Evolutionary conservation across 495 filamentous ascomycete species (phyloP), one percentile per base, ranked within the genome.

Genomic region (Thermothielavioides terrestris): DNA sequence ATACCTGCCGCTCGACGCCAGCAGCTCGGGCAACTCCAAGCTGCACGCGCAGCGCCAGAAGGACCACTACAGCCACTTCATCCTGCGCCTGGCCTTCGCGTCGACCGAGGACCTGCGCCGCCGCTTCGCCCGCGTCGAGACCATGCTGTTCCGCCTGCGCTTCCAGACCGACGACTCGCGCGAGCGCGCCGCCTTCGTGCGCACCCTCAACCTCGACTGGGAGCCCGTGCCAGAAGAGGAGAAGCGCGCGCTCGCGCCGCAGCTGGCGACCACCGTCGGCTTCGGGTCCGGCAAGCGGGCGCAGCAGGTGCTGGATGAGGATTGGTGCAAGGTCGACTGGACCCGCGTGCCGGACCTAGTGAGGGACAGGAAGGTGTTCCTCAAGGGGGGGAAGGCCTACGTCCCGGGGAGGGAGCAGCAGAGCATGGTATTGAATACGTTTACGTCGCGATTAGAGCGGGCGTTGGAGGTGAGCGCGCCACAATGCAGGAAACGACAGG

Each of bases 31-130:
- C 30, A 11, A 41, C 0, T 72, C 77, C 22, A 56, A 74, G 31
- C 67, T 88, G 50, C 74, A 74, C 46, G 72, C 78, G 46, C 85
- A 99, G 70, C 81, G 94, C 17, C 86, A 89, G 68, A 94, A 90
- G 67, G 94, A 99, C 58, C 94, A 99, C 67, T 99, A 99, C 67
- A 88, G 83, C 41, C 94, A 99, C 67, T 99, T 95, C 64, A 97
- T 96, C 57, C 80, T 99, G 17, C 85, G 94, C 0, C 77, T 99
- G 27, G 94, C 94, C 6, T 99, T 99, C 58, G 81, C 89, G 3
- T 79, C 81, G 7, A 95, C 89, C 0, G 90, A 95, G 60, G 94
- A 96, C 61, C 74, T 97, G 30, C 81, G 92, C n/a, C 79, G 83
- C 50, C 82, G 92, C 39, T 99, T 97, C 60, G 76, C 80, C 17